phyloP scores from a whole-genome alignment of 371 early-diverging fungal genomes.

The Chytridium lagenaria region DNA sequence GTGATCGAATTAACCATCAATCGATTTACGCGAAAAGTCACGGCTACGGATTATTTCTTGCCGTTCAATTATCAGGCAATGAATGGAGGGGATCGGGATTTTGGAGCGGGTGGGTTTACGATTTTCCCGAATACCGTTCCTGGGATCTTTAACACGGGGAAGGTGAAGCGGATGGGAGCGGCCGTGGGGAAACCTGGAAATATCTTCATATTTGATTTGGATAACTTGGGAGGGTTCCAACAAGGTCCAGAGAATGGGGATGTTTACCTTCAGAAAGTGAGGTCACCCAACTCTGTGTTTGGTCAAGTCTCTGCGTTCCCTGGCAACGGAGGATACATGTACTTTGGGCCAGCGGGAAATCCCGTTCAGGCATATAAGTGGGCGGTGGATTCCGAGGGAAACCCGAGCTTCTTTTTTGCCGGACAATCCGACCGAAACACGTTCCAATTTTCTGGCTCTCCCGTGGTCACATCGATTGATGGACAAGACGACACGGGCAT shows the following conservation, averaged over 20 bases:
- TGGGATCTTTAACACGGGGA: slow-evolving; percentile 8
- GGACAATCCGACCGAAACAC: not conserved
- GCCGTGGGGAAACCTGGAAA: slow-evolving; percentile 22
- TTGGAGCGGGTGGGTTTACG: slow-evolving; percentile 19
- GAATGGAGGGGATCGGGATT: slow-evolving; percentile 21
- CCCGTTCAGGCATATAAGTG: slow-evolving; percentile 10
- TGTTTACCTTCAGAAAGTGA: not conserved
- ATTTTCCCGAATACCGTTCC: slow-evolving; percentile 15
- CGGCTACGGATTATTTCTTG: slow-evolving; percentile 16
- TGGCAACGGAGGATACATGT: slow-evolving; percentile 13
- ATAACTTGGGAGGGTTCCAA: slow-evolving; percentile 25
- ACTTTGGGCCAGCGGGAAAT: not conserved
- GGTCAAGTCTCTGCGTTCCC: not conserved
- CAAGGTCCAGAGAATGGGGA: not conserved
- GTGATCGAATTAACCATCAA: slow-evolving; percentile 14
- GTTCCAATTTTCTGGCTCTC: slow-evolving; percentile 13
- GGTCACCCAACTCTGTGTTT: not conserved
- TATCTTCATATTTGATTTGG: slow-evolving; percentile 1
- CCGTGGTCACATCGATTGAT: slow-evolving; percentile 18
- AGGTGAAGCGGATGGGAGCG: not conserved
- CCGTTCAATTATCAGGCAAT: slow-evolving; percentile 15
- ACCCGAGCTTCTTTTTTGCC: slow-evolving; percentile 3
- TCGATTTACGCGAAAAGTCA: not conserved
- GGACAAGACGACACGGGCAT: not conserved
- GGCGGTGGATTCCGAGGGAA: slow-evolving; percentile 7